Evolutionary conservation across 2,329 filamentous ascomycete species (phyloP).

Genomic region (Epichloe coenophiala): DNA sequence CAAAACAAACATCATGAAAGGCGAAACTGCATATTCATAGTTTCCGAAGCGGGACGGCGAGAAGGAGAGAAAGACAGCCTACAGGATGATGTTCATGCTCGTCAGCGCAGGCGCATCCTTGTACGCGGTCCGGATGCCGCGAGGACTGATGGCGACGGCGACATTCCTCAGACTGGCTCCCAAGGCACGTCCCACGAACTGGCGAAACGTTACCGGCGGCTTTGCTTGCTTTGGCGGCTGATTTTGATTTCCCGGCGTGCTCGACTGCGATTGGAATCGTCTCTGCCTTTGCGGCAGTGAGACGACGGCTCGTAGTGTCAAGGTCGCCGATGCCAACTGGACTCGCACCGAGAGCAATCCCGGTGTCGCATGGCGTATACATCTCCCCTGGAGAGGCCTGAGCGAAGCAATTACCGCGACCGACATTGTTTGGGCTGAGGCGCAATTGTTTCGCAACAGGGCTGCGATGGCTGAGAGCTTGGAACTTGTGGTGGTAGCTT

Average conservation of each 20-base stretch:
- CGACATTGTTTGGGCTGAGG: slow-evolving; percentile 15
- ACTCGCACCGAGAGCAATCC: slow-evolving; percentile 21
- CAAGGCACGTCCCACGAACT: slow-evolving; percentile 17
- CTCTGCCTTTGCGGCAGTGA: slow-evolving; percentile 14
- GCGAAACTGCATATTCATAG: not conserved
- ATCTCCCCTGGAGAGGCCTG: slow-evolving; percentile 18
- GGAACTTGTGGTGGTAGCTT: not conserved
- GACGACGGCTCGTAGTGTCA: slow-evolving; percentile 18
- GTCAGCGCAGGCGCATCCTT: slow-evolving; percentile 19
- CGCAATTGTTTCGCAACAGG: not conserved
- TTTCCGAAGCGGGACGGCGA: not conserved
- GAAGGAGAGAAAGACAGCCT: slow-evolving; percentile 2
- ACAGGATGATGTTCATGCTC: slow-evolving; percentile 19
- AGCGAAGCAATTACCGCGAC: slow-evolving; percentile 20
- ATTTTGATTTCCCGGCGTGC: slow-evolving; percentile 6
- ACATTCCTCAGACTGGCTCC: slow-evolving; percentile 22
- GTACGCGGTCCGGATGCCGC: slow-evolving; percentile 21
- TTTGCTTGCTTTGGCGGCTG: slow-evolving; percentile 9
- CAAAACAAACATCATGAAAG: not conserved
- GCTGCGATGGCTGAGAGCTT: not conserved
- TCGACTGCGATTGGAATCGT: slow-evolving; percentile 18
- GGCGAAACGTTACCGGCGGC: slow-evolving; percentile 19
- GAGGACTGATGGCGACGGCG: slow-evolving; percentile 20
- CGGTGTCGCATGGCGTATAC: slow-evolving; percentile 15
- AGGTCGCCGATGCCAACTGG: slow-evolving; percentile 13